phyloP scores from a whole-genome alignment of 441 rosid species.

The Breynia disticha region DNA sequence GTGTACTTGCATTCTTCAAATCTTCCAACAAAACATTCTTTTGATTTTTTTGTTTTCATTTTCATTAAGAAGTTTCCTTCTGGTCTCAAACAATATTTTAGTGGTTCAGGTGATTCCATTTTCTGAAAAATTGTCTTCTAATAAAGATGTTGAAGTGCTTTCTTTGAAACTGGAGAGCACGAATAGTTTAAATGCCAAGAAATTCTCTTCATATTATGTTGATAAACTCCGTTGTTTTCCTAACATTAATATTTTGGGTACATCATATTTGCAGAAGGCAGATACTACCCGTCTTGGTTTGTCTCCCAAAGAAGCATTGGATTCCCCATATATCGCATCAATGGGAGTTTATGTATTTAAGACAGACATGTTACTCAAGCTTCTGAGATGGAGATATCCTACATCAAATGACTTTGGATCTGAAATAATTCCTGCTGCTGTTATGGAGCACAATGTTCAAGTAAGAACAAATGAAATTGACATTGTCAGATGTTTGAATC shows the following conservation, averaged over 20 bases:
- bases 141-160: too few species aligned
- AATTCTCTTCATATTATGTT: neutral
- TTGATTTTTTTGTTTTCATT: too few species aligned
- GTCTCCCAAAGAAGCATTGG: slow-evolving; percentile 52
- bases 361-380: slow-evolving; percentile 57
- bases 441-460: slow-evolving; percentile 67
- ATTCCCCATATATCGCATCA: slow-evolving; percentile 76
- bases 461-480: slow-evolving; percentile 25
- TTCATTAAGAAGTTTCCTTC: too few species aligned
- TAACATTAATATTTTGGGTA: neutral
- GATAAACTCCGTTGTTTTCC: too few species aligned
- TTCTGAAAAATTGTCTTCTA: too few species aligned
- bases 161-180: too few species aligned
- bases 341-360: slow-evolving; percentile 93
- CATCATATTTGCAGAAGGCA: slow-evolving; percentile 38
- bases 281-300: slow-evolving; percentile 68
- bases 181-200: neutral
- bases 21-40: neutral
- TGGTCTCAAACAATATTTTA: too few species aligned
- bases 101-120: too few species aligned
- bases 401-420: slow-evolving; percentile 87
- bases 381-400: slow-evolving; percentile 67
- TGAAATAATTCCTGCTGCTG: slow-evolving; percentile 88
- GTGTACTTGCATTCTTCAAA: neutral
- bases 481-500: neutral